Conservation (phyloP, 805 yeast genomes). For the Metschnikowia cubensis region DNA sequence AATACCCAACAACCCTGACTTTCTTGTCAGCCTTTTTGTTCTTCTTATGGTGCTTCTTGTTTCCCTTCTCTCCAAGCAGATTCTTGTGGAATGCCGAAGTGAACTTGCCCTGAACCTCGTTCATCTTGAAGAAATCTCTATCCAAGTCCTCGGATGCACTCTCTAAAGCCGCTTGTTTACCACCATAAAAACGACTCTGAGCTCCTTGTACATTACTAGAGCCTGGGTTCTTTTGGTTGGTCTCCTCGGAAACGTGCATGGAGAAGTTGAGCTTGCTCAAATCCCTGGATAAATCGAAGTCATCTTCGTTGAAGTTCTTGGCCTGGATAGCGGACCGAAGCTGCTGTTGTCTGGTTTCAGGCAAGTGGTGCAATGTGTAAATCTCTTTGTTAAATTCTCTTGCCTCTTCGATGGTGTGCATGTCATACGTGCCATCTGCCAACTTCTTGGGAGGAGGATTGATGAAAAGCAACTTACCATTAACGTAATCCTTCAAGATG, state of each 20-base stretch:
- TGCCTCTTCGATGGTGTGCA: conserved; percentile 38
- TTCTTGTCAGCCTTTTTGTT: conserved; percentile 62
- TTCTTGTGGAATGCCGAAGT: conserved; percentile 70
- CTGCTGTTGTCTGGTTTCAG: conserved; percentile 72
- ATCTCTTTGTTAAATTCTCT: conserved; percentile 68
- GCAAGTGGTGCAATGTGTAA: conserved; percentile 60
- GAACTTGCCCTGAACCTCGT: conserved; percentile 57
- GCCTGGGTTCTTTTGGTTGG: conserved; percentile 22
- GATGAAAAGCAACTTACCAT: conserved; percentile 79
- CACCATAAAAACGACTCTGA: conserved; percentile 63
- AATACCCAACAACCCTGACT: conserved; percentile 19
- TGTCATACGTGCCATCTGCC: conserved; percentile 57
- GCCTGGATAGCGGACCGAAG: conserved; percentile 57
- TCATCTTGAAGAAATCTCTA: conserved; percentile 76
- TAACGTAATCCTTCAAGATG: conserved; percentile 89
- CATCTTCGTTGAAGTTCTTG: conserved; percentile 48
- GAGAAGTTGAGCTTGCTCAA: conserved; percentile 73
- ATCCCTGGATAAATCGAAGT: conserved; percentile 65
- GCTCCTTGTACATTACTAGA: conserved; percentile 26
- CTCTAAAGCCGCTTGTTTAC: conserved; percentile 73
- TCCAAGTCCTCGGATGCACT: conserved; percentile 83
- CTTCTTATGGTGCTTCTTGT: conserved; percentile 69
- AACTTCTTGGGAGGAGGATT: conserved; percentile 78
- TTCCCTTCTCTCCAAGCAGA: conserved; percentile 22
- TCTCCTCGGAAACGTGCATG: conserved; percentile 54